Percentiles rank a stretch among this genome's conserved stretches.
Evolutionary conservation across 1,139 yeast species (phyloP).

Genomic region (Candida anutae): DNA sequence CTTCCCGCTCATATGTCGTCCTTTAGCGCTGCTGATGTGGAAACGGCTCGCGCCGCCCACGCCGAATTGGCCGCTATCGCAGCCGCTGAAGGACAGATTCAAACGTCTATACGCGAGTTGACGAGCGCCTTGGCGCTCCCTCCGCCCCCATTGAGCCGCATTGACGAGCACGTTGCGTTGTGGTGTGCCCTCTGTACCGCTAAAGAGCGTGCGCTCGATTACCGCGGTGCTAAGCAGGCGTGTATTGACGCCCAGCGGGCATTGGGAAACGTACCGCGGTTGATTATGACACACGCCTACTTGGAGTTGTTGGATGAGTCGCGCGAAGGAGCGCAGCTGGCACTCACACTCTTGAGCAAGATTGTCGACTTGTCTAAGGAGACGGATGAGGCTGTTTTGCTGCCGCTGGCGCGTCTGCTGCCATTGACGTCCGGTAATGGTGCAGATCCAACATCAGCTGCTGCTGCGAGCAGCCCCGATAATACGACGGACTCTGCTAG

Average conservation of each 20-base stretch:
- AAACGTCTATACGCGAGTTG: slow-evolving; percentile 39
- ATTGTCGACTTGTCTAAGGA: background rate
- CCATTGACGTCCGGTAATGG: no score
- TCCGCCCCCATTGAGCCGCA: slow-evolving; percentile 38
- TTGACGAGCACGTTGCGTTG: slow-evolving; percentile 39
- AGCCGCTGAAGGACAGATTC: slow-evolving; percentile 43
- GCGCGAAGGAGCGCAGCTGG: slow-evolving; percentile 23
- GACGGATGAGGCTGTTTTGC: background rate
- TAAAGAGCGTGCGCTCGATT: slow-evolving; percentile 41
- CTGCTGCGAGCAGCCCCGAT: slow-evolving; percentile 29
- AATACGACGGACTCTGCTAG: slow-evolving; percentile 25
- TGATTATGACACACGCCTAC: slow-evolving; percentile 41
- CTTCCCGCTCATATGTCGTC: slow-evolving; percentile 22
- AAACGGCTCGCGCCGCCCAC: slow-evolving; percentile 44
- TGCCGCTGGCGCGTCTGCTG: no score
- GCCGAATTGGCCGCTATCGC: slow-evolving; percentile 48
- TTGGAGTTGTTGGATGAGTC: slow-evolving; percentile 25
- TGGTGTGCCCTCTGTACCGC: slow-evolving; percentile 49
- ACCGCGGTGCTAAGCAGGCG: slow-evolving; percentile 38
- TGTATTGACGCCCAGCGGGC: slow-evolving; percentile 41
- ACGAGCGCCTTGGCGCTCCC: slow-evolving; percentile 42
- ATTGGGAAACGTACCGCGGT: slow-evolving; percentile 37
- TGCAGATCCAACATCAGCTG: no score
- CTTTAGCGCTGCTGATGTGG: slow-evolving; percentile 18
- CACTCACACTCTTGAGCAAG: background rate